Percentiles rank a stretch among this genome's conserved stretches.
phyloP scores from a whole-genome alignment of 306 rosid genomes.

The Castanopsis chinensis region DNA sequence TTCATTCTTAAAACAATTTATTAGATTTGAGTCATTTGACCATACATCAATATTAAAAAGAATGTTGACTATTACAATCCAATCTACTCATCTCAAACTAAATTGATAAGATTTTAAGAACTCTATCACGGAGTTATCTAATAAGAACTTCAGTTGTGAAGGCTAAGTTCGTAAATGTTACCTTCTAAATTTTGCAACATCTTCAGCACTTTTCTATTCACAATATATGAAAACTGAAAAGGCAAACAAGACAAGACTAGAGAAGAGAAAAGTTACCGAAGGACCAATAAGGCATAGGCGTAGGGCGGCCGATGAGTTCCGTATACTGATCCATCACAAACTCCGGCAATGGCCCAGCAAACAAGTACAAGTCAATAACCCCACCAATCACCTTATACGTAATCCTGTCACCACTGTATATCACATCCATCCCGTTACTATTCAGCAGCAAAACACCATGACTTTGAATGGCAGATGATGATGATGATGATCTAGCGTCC shows the following conservation, averaged over 20 bases:
- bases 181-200: no score
- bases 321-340: conserved; percentile 77
- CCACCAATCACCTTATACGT: conserved; percentile 81
- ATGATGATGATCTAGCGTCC: conserved; percentile 54
- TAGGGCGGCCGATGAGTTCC: conserved; percentile 72
- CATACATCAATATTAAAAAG: no score
- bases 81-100: no score
- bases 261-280: conserved; percentile 54
- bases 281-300: conserved; percentile 88
- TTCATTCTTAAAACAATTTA: no score
- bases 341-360: conserved; percentile 69
- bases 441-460: conserved; percentile 81
- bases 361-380: conserved; percentile 62
- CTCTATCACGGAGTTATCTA: no score
- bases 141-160: no score
- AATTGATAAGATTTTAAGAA: no score
- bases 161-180: no score
- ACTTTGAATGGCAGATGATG: conserved; percentile 44
- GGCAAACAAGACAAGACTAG: neutral
- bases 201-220: no score
- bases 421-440: conserved; percentile 82
- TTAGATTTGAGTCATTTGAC: no score
- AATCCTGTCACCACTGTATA: conserved; percentile 55
- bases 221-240: no score
- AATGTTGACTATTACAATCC: no score